phyloP scores from a whole-genome alignment of 345 rosid genomes.

The Acer negundo region DNA sequence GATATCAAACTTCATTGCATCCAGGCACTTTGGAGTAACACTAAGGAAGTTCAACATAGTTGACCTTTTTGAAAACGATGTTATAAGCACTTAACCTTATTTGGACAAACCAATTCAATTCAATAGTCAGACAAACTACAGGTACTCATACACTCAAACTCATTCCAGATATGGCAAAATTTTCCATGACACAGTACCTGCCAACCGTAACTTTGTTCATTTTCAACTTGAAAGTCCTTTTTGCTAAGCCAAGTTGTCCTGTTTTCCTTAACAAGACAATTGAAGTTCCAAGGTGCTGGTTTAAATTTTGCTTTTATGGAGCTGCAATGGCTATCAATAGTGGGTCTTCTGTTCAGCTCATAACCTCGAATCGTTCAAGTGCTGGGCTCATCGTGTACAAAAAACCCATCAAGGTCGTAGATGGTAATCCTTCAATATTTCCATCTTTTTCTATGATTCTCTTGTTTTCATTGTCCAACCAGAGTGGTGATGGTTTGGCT shows the following conservation, averaged over 20 bases:
- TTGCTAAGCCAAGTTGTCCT: conserved; percentile 40
- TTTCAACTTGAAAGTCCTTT: conserved; percentile 33
- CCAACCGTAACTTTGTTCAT: conserved; percentile 31
- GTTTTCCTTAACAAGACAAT: conserved; percentile 53
- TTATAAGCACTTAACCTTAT: too few species aligned
- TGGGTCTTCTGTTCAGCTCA: conserved; percentile 62
- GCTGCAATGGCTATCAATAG: conserved; percentile 51
- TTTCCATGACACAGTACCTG: conserved; percentile 35
- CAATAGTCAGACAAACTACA: not conserved
- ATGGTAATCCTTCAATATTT: conserved; percentile 43
- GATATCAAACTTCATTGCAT: too few species aligned
- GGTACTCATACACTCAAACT: conserved; percentile 36
- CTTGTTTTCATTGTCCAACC: conserved; percentile 55
- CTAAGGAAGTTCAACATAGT: too few species aligned
- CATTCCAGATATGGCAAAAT: conserved; percentile 50
- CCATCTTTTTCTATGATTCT: conserved; percentile 62
- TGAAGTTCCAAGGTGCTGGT: conserved; percentile 50
- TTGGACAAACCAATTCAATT: too few species aligned
- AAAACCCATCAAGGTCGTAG: conserved; percentile 62
- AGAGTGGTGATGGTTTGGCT: conserved; percentile 59
- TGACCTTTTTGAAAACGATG: too few species aligned
- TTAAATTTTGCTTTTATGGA: conserved; percentile 58
- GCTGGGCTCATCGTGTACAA: conserved; percentile 60
- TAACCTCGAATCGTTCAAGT: conserved; percentile 42
- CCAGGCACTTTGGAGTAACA: too few species aligned